Conservation (phyloP, 495 filamentous ascomycete genomes). For the Penicillium canescens region DNA sequence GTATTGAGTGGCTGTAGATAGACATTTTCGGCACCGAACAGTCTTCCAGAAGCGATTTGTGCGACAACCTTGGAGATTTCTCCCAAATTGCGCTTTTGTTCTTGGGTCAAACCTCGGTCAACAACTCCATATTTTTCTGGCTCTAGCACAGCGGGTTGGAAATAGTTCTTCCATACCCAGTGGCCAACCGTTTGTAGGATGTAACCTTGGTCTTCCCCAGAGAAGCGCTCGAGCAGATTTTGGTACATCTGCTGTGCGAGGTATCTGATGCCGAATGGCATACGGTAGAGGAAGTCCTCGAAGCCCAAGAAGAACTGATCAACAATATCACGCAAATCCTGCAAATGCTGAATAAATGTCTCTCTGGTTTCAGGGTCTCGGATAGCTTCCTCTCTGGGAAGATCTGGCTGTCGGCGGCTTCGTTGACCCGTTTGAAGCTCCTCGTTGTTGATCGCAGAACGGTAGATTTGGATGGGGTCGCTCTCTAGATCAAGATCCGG, state of each 20-base stretch:
- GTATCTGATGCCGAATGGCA: constrained; percentile 93
- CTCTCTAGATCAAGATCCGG: constrained; percentile 90
- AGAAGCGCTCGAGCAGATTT: constrained; percentile 70
- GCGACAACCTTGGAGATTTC: constrained; percentile 90
- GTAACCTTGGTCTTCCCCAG: constrained; percentile 72
- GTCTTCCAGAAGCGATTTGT: constrained; percentile 79
- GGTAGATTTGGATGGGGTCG: constrained; percentile 96
- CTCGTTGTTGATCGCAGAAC: constrained; percentile 92
- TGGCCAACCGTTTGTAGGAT: constrained; percentile 82
- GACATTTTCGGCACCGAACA: constrained; percentile 92
- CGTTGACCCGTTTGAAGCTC: constrained; percentile 87
- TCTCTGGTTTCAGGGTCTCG: constrained; percentile 87
- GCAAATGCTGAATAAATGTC: constrained; percentile 88
- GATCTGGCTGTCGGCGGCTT: constrained; percentile 74
- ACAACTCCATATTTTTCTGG: constrained; percentile 90
- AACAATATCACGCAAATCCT: constrained; percentile 88
- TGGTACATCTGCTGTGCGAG: constrained; percentile 86
- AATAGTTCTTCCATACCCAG: constrained; percentile 93
- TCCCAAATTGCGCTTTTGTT: constrained; percentile 88
- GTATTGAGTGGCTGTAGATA: constrained; percentile 93
- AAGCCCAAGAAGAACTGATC: constrained; percentile 82
- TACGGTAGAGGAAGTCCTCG: constrained; percentile 78
- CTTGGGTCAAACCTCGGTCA: constrained; percentile 80
- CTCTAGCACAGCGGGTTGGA: constrained; percentile 81
- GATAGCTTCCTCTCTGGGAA: constrained; percentile 89